These are phyloP conservation scores for Chloropicon primus DNA, from an alignment of 139 green algal species.

Conservation along the genomic window DNA sequence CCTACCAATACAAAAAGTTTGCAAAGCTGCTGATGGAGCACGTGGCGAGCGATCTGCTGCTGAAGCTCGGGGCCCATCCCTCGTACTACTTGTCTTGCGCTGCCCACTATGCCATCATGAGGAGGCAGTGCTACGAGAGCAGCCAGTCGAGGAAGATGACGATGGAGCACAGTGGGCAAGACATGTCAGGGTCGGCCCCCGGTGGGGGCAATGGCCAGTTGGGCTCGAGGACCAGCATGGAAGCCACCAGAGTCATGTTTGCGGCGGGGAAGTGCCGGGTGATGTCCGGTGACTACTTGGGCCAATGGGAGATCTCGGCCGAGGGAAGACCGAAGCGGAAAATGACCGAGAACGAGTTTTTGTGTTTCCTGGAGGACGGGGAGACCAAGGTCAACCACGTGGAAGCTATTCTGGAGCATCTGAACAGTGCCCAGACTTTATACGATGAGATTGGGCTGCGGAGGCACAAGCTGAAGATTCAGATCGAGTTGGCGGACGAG, in stretches of 20 bases:
- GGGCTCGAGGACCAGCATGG: too few species aligned
- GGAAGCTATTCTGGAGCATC: not conserved
- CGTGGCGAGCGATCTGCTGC: not conserved
- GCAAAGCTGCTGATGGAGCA: not conserved
- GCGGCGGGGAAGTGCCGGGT: not conserved
- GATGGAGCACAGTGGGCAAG: too few species aligned
- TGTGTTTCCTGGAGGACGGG: not conserved
- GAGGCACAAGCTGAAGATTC: not conserved
- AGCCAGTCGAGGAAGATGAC: not conserved
- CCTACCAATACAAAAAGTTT: not conserved
- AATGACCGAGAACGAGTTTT: not conserved
- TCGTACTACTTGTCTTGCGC: not conserved
- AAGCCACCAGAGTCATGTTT: too few species aligned
- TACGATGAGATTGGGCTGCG: not conserved
- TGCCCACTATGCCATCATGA: not conserved
- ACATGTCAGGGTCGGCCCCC: too few species aligned
- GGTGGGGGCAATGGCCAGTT: too few species aligned
- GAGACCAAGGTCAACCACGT: not conserved
- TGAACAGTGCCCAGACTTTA: not conserved
- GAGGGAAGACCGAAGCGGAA: not conserved
- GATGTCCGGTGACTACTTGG: not conserved
- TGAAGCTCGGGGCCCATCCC: not conserved
- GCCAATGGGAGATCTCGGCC: not conserved
- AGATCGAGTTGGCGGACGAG: not conserved
- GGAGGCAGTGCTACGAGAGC: not conserved